phyloP scores from a whole-genome alignment of 768 basidiomycete genomes.

The Amanita rimosa region DNA sequence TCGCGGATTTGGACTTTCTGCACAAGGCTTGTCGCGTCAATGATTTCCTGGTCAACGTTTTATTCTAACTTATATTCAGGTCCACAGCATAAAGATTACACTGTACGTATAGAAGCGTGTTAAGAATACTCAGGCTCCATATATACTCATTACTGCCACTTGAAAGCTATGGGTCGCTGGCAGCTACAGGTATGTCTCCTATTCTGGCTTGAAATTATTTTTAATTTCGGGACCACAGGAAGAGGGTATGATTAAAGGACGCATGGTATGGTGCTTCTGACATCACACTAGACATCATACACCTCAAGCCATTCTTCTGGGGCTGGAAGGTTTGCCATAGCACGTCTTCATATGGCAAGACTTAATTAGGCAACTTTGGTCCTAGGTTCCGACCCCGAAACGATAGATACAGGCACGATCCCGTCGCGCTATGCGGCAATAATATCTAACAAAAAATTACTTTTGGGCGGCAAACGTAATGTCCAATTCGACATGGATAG shows the following conservation, averaged over 20 bases:
- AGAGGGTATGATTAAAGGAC: conserved; percentile 50
- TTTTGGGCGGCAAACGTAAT: conserved; percentile 62
- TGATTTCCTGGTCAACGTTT: not conserved
- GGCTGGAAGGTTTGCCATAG: conserved; percentile 46
- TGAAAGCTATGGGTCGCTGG: conserved; percentile 77
- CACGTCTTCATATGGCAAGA: not conserved
- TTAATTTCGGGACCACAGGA: conserved; percentile 27
- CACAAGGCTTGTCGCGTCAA: conserved; percentile 39
- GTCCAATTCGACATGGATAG: conserved; percentile 81
- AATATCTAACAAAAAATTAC: conserved; percentile 47
- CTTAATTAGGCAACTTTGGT: not conserved
- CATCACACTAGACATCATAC: conserved; percentile 57
- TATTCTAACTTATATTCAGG: conserved; percentile 25
- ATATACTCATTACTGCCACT: conserved; percentile 1
- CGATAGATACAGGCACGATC: conserved; percentile 81
- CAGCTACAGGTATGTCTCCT: conserved; percentile 64
- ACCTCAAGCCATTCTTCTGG: conserved; percentile 77
- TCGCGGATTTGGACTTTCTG: conserved; percentile 55
- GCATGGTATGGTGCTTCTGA: not conserved
- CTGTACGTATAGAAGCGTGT: conserved; percentile 30
- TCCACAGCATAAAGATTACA: conserved; percentile 73
- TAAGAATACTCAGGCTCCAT: not conserved
- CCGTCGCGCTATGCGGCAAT: conserved; percentile 67
- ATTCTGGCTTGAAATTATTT: conserved; percentile 2
- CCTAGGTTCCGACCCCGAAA: conserved; percentile 80